Evolutionary conservation across 495 filamentous ascomycete species (phyloP), one percentile per base, ranked within the genome.

Genomic region (Hypoxylon crocopeplum): DNA sequence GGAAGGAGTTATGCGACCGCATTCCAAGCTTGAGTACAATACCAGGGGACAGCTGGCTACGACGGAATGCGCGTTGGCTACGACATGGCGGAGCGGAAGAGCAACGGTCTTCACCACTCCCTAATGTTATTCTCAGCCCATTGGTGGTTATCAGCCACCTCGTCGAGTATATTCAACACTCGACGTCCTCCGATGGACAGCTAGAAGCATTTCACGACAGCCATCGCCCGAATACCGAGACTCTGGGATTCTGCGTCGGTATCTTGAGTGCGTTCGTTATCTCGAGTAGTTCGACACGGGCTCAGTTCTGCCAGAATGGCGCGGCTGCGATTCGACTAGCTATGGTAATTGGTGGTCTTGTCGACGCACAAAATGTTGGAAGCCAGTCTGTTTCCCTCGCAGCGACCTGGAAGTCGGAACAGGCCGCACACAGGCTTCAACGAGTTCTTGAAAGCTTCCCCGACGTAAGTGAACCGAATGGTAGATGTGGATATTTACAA

Each of bases 201-300:
- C 17, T 12, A 5, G 22, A 38, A 4, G 4, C 34, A 3, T 8
- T n/a, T 7, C 8, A 19, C 7, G 15, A 3, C 5, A 19, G 17
- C n/a, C 4, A 19, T 19, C 13, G 6, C 5, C 34, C n/a, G 13
- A 34, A 55, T 15, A 33, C 17, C 3, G 67, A 74, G 13, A 72
- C 72, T 7, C 44, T 78, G 1, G 79, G 77, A 2, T 75, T 79
- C 33, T 82, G 77, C 48, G 72, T 69, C 32, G 79, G 78, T 0
- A 47, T 80, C 11, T 51, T 79, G 15, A 69, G 67, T 38, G 73
- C 77, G 0, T 56, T 74, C 2, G 73, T 67, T 3, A 70, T 75
- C 1, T 55, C 74, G 12, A 62, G 66, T 21, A 53, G 70, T 1
- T 32, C 24, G 3, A 65, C 40, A 15, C 12, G n/a, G 16, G 47